Evolutionary conservation across 129 eudicot genomes (phyloP), one percentile per base, ranked within the genome.

Genomic region (Escallonia herrerae): DNA sequence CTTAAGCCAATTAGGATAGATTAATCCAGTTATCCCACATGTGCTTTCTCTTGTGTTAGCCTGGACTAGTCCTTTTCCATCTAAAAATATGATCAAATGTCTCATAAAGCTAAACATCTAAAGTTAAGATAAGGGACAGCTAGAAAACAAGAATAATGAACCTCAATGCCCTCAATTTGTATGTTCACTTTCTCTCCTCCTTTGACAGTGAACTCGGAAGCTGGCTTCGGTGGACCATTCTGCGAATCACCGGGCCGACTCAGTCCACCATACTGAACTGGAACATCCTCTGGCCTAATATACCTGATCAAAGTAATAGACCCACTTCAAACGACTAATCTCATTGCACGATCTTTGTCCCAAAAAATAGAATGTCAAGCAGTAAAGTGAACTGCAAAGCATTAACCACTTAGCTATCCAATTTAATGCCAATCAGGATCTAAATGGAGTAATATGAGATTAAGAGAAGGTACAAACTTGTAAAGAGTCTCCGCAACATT

Each of bases 101-200:
- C 33, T 22, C 33, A 22, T 22, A 22, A 22, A 22, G 33, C 33
- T 22, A 22, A 1, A 22, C 33, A 22, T 22, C 33, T 22, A 22
- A 22, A 22, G 33, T 22, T 22, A 22, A 22, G 33, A 22, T 22
- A 0, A 22, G 33, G 33, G 33, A 22, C 33, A 22, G 33, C 33
- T 22, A 22, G 33, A 22, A 1, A 22, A 22, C 1, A 22, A 22
- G 33, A 22, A 22, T 22, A 22, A 43, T 48, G 59, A 54, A 93
- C 98, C 98, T 88, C 98, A 74, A 93, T 84, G 81, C 98, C 98
- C 64, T 93, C 95, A 41, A 93, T 93, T 72, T 93, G 96, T 67
- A 93, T 93, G 68, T 89, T 93, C 45, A 88, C 99, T 70, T 89
- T 93, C 77, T 89, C 99, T 59, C 96, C 99, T 3, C 96, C 99